Conservation (phyloP, 2,329 filamentous ascomycete genomes). For the Penicillium occitanis region DNA sequence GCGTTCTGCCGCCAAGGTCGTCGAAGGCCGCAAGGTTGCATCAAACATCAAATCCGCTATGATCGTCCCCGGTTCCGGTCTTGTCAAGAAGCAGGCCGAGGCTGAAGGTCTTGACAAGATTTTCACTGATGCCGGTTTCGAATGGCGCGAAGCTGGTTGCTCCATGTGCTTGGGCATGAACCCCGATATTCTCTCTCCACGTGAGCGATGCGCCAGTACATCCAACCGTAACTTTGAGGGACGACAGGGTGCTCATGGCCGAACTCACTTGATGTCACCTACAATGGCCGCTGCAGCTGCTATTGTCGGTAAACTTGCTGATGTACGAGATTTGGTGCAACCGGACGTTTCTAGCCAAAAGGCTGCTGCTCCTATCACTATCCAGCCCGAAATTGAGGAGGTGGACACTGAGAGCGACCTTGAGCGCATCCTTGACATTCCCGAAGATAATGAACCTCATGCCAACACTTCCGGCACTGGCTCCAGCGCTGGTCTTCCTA, state of each 20-base stretch:
- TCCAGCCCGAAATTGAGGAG: constrained; percentile 61
- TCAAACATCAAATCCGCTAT: constrained; percentile 88
- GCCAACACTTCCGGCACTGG: constrained; percentile 58
- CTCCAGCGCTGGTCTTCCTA: constrained; percentile 67
- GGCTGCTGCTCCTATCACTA: constrained; percentile 59
- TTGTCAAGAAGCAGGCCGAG: constrained; percentile 91
- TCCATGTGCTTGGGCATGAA: constrained; percentile 99
- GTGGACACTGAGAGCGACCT: constrained; percentile 62
- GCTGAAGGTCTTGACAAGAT: constrained; percentile 89
- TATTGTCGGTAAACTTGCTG: constrained; percentile 85
- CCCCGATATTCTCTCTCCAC: constrained; percentile 88
- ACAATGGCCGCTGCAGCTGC: constrained; percentile 93
- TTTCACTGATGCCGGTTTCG: constrained; percentile 87
- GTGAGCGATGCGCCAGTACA: constrained; percentile 91
- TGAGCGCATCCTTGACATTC: constrained; percentile 61
- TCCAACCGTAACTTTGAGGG: constrained; percentile 98
- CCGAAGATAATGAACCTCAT: constrained; percentile 63
- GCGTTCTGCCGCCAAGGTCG: constrained; percentile 78
- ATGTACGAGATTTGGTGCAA: constrained; percentile 75
- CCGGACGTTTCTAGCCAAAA: constrained; percentile 45
- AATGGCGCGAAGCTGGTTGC: constrained; percentile 97
- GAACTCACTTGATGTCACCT: constrained; percentile 95
- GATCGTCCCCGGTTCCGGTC: constrained; percentile 92
- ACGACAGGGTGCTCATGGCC: constrained; percentile 84
- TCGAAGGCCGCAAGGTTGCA: constrained; percentile 84